Evolutionary conservation across 257 asterid genomes (phyloP), one percentile per base, ranked within the genome.

Genomic region (Solanum lignicaule): DNA sequence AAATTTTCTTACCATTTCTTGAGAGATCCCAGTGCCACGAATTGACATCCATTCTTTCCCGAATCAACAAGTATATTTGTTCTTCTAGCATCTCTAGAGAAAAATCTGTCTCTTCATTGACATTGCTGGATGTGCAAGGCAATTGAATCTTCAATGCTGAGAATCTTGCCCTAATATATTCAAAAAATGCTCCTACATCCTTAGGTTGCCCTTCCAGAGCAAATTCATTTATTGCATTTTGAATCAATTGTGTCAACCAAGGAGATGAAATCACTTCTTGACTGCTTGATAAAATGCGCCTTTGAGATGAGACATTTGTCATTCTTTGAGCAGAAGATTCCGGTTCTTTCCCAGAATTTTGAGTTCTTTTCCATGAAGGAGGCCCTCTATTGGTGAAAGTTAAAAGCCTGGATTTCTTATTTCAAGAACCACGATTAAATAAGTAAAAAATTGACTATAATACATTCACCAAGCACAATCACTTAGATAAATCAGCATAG

Each of bases 381-480:
- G 98, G 95, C 31, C 92, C 94, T 90, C 89, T 91, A 89, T 94
- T 91, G 78, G 93, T 92, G 87, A 94, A 90, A 91, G 96, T 94
- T 87, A 93, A 91, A 83, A 96, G 96, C 95, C 94, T 96, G 93
- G 99, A 97, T 97, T 94, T 96, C 99, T 97, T 90, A 87, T 90
- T 87, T 87, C 79, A 88, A 87, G 84, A 93, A 93, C 55, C 60
- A 85, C 83, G 78, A 89, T 76, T 89, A 89, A 83, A 90, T 72
- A 74, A 85, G 35, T 78, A 41, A 41, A n/a, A 27, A 39, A 32
- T 83, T 87, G 68, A 86, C 52, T 48, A 36, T 60, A 78, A 87
- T 88, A 83, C 86, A 38, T 46, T 38, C 48, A 65, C 76, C 83
- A 65, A 83, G 29, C 43, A 29, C 83, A 87, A 89, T 62, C 27